phyloP scores from a whole-genome alignment of 352 stramenopile species.

The Paralagenidium karlingii region DNA sequence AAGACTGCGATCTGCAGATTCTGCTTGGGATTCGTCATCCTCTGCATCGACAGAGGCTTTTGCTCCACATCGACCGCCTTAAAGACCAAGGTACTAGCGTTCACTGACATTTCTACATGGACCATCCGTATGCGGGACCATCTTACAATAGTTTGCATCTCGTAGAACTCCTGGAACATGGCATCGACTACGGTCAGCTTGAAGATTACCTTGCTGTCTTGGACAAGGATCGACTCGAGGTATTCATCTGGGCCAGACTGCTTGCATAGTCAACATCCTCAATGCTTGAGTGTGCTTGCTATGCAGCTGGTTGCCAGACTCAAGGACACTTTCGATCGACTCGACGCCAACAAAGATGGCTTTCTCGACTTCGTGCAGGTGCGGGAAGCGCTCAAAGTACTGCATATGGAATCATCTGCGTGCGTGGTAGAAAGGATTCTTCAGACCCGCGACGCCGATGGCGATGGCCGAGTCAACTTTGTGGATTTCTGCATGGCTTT shows the following conservation, averaged over 20 bases:
- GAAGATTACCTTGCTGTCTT: constrained; percentile 63
- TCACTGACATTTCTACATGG: background rate
- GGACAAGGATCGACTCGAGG: constrained; percentile 44
- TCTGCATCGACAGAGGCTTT: constrained; percentile 35
- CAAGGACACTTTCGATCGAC: constrained; percentile 52
- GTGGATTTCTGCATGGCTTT: constrained; percentile 41
- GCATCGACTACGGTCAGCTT: constrained; percentile 53
- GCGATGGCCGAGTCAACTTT: constrained; percentile 25
- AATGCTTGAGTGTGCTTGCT: background rate
- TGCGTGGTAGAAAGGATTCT: constrained; percentile 21
- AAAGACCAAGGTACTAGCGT: constrained; percentile 18
- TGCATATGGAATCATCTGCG: constrained; percentile 17
- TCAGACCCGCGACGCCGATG: constrained; percentile 10
- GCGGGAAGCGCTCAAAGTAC: constrained; percentile 19
- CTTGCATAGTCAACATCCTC: background rate
- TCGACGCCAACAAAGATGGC: constrained; percentile 45
- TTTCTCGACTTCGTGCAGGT: constrained; percentile 39
- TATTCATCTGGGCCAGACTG: no score
- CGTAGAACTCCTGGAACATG: constrained; percentile 39
- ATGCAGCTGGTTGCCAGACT: constrained; percentile 45
- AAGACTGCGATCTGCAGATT: constrained; percentile 46
- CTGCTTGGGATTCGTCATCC: constrained; percentile 45
- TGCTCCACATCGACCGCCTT: constrained; percentile 44
- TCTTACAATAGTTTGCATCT: no score
- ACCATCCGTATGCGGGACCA: no score